These are phyloP conservation scores for Penicillium vulpinum DNA, from an alignment of 2,329 filamentous ascomycete genomes.

Conservation along the genomic window DNA sequence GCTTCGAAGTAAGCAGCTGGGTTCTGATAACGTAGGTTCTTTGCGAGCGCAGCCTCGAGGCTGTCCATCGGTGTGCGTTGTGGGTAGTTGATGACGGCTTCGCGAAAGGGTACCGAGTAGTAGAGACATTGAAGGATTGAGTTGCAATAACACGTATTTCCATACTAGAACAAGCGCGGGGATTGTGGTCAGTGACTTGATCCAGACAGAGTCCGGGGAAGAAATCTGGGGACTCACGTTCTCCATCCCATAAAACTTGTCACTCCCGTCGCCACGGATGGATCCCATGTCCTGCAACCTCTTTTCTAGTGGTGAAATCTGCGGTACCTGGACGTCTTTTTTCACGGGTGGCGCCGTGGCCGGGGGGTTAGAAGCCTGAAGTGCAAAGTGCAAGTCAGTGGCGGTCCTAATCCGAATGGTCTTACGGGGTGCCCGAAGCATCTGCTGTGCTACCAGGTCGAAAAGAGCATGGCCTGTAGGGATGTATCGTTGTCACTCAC, in stretches of 20 bases:
- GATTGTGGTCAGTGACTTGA: conserved; percentile 19
- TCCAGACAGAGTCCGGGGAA: neutral
- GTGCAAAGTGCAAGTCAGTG: conserved; percentile 16
- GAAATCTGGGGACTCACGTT: conserved; percentile 68
- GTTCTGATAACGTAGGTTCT: conserved; percentile 58
- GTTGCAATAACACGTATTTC: conserved; percentile 98
- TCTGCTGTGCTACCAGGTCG: conserved; percentile 18
- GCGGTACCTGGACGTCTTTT: conserved; percentile 59
- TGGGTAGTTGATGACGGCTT: conserved; percentile 91
- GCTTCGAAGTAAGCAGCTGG: conserved; percentile 58
- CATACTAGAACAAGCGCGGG: conserved; percentile 65
- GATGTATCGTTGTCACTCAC: conserved; percentile 27
- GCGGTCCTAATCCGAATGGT: conserved; percentile 13
- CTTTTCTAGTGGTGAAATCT: conserved; percentile 64
- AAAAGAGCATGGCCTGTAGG: conserved; percentile 14
- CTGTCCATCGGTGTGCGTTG: conserved; percentile 68
- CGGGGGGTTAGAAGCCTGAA: conserved; percentile 51
- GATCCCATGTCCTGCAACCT: conserved; percentile 81
- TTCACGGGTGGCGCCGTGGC: conserved; percentile 52
- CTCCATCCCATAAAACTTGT: conserved; percentile 98
- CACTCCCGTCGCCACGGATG: conserved; percentile 81
- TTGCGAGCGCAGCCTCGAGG: conserved; percentile 57
- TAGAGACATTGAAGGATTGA: conserved; percentile 97
- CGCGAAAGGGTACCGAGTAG: conserved; percentile 90
- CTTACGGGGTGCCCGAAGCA: conserved; percentile 11